Evolutionary conservation across 2,329 filamentous ascomycete species (phyloP), one percentile per base, ranked within the genome.

Genomic region (Diaporthe citriasiana): DNA sequence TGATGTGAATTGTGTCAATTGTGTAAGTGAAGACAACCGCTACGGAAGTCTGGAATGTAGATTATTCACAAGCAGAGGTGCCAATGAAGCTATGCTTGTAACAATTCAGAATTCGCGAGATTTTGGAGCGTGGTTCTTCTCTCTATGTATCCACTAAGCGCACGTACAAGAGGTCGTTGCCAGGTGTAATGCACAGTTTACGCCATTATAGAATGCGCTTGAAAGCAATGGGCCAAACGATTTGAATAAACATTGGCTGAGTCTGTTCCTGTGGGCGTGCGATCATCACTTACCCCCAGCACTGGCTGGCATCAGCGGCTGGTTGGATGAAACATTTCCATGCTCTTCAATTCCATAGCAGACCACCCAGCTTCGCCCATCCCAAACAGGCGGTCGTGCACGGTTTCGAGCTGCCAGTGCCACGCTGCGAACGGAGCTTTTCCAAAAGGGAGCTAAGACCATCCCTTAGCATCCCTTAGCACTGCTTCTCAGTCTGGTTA

Each of bases 391-490:
- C 63, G 13, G 45, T 66, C 3, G 45, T 51, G 63, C 63, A 66
- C 60, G 22, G 60, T 66, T 51, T 66, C 63, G 63, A 40, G 53
- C 63, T 68, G 47, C 38, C 53, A 57, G 40, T 59, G 70, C 56
- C 47, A 71, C 66, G 30, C 25, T 71, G 45, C 47, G 47, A 63
- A 63, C 56, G 70, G 56, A 30, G 70, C 57, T 40, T 53, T 42
- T 53, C 70, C 59, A 55, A 71, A 71, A 60, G 47, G 33, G 56
- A 51, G 45, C 70, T 71, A 63, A 53, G 59, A 42, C 47, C 50
- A 25, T 51, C 47, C 56, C 69, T 59, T 27, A 66, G 45, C 45
- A 51, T 66, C 45, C 45, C 63, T 53, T 68, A 53, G 63, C n/a
- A 51, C 63, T 40, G 47, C 63, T 27, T 30, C 47, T 53, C 33